Evolutionary conservation across 441 rosid genomes (phyloP), one percentile per base, ranked within the genome.

Genomic region (Biscutella laevigata): DNA sequence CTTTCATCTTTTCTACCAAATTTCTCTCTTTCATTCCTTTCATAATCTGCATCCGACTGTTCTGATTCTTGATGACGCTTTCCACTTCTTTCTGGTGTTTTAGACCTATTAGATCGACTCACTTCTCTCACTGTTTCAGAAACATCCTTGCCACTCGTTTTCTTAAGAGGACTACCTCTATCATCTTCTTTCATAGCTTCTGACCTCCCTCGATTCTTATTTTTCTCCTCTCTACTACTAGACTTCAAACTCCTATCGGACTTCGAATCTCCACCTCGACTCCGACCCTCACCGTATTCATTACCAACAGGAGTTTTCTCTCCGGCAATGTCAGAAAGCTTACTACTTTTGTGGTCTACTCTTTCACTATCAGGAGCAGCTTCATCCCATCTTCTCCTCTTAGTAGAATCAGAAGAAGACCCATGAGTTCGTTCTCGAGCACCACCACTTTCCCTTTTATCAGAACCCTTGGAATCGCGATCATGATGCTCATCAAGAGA

Each of bases 331-430:
- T 88, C 95, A 71, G 90, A 81, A 61, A 57, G 42, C 78, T 78
- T 87, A 59, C 77, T 78, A 37, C 77, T 74, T 69, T 71, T 80
- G 25, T 22, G 35, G 70, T 75, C 94, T 60, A 84, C 87, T 9
- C 65, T 59, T 71, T 71, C 81, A 67, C 49, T 74, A 24, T 46
- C 61, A 53, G 71, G 17, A 67, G 74, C 85, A 13, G 70, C 27
- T 46, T 92, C 96, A 65, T 88, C 96, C 95, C 95, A 84, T 77
- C 88, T 80, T 69, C 81, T 94, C 70, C 84, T 84, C 33, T 92
- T 81, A 59, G 61, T 81, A 17, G 72, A 79, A 56, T 83, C 95
- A 9, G 77, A 67, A 64, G 89, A 81, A 66, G 92, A 82, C 14
- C 77, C 84, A 57, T 79, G 92, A 53, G 64, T 82, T 72, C 83